These are phyloP conservation scores for Backusella liffmaniae DNA, from an alignment of 192 early-diverging fungal species.

Conservation along the genomic window DNA sequence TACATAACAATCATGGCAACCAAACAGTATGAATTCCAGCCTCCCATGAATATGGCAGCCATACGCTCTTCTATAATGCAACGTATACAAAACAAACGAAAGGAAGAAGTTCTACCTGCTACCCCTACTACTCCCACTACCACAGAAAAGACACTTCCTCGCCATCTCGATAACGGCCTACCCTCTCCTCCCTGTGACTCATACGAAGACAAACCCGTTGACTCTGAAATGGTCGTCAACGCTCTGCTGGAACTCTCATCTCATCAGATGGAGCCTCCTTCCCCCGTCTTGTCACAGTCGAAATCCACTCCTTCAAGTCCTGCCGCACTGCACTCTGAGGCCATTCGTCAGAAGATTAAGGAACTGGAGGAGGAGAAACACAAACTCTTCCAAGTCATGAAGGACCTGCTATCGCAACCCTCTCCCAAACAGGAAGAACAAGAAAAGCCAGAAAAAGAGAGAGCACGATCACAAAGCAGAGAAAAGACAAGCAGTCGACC, in stretches of 20 bases:
- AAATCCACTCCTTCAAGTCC: background rate
- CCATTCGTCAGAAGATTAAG: background rate
- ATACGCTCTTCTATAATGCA: constrained; percentile 13
- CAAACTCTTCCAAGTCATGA: constrained; percentile 20
- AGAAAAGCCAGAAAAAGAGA: background rate
- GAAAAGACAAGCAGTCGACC: constrained; percentile 1
- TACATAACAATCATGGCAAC: background rate
- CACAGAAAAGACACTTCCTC: background rate
- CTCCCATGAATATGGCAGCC: constrained; percentile 16
- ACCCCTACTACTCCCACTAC: background rate
- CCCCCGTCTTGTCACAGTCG: constrained; percentile 1
- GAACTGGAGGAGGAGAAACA: constrained; percentile 17
- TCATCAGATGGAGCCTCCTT: constrained; percentile 1
- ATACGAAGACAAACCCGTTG: background rate
- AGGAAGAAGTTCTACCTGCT: background rate
- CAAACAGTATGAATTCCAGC: constrained; percentile 12
- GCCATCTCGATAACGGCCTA: constrained; percentile 21
- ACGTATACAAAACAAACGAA: constrained; percentile 17
- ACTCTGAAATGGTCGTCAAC: constrained; percentile 14
- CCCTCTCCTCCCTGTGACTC: constrained; percentile 21
- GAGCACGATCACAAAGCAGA: constrained; percentile 4
- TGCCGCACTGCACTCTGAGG: background rate
- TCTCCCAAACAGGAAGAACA: background rate
- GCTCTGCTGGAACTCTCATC: constrained; percentile 12
- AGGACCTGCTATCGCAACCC: constrained; percentile 8